phyloP scores from a whole-genome alignment of 192 early-diverging fungal genomes.

The Pilobolus umbonatus region DNA sequence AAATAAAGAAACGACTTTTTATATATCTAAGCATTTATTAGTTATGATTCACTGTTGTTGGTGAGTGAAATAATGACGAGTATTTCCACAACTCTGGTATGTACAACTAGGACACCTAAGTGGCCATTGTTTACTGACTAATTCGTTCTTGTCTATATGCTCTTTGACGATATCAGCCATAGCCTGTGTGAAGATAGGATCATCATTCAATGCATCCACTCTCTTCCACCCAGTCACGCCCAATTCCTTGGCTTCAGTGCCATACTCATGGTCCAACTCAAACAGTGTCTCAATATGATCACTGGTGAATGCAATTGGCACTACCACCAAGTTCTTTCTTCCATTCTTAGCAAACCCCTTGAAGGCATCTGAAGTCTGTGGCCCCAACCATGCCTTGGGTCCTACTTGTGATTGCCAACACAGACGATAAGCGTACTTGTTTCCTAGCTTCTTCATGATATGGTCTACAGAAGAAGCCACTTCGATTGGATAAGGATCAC shows the following conservation, averaged over 20 bases:
- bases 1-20: not conserved
- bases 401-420: constrained; percentile 97
- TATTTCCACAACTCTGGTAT: constrained; percentile 57
- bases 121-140: constrained; percentile 48
- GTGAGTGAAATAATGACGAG: constrained; percentile 58
- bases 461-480: constrained; percentile 79
- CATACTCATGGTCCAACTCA: constrained; percentile 95
- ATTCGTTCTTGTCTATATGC: constrained; percentile 56
- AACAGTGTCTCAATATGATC: constrained; percentile 97
- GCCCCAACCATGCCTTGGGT: constrained; percentile 87
- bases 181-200: constrained; percentile 85
- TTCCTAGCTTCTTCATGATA: constrained; percentile 71
- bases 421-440: constrained; percentile 79
- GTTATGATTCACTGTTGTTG: constrained; percentile 20
- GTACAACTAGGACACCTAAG: constrained; percentile 73
- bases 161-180: constrained; percentile 81
- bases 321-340: constrained; percentile 74
- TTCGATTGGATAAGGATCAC: constrained; percentile 85
- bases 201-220: constrained; percentile 88
- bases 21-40: constrained; percentile 1
- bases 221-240: constrained; percentile 83
- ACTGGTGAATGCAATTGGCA: constrained; percentile 94
- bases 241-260: constrained; percentile 75
- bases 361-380: constrained; percentile 80
- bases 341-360: constrained; percentile 71